These are phyloP conservation scores for Moringa oleifera DNA, from an alignment of 345 rosid species.

Conservation along the genomic window DNA sequence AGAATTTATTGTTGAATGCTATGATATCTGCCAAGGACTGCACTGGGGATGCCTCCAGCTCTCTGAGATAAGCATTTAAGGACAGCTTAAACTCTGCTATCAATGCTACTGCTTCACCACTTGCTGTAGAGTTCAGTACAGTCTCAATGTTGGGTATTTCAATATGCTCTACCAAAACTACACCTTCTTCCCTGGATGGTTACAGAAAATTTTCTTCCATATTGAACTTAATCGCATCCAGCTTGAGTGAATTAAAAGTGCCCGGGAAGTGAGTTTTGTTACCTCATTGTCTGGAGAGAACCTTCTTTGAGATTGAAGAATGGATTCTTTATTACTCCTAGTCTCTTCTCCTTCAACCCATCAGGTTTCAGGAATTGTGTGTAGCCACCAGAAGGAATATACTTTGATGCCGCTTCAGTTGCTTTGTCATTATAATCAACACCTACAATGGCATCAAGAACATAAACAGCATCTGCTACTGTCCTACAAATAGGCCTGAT, in stretches of 20 bases:
- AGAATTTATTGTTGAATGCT: conserved; percentile 38
- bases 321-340: conserved; percentile 42
- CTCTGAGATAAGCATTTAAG: conserved; percentile 42
- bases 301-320: conserved; percentile 13
- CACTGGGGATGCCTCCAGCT: conserved; percentile 44
- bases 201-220: too few species aligned
- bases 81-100: conserved; percentile 53
- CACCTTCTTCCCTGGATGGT: conserved; percentile 46
- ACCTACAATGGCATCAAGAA: conserved; percentile 58
- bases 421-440: conserved; percentile 45
- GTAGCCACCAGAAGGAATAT: conserved; percentile 54
- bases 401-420: conserved; percentile 31
- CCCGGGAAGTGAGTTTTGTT: too few species aligned
- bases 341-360: conserved; percentile 53
- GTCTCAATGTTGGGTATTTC: conserved; percentile 31
- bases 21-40: conserved; percentile 55
- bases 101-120: conserved; percentile 34
- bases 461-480: conserved; percentile 51
- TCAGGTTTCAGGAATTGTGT: conserved; percentile 39
- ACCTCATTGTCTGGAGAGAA: conserved; percentile 48
- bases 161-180: conserved; percentile 39
- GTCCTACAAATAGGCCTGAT: conserved; percentile 58
- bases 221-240: too few species aligned
- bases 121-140: conserved; percentile 10
- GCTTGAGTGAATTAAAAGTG: too few species aligned